Percentiles rank a stretch among this genome's conserved stretches.
Conservation (phyloP, 1,284 basidiomycete genomes). For the Phellinidium pouzarii region DNA sequence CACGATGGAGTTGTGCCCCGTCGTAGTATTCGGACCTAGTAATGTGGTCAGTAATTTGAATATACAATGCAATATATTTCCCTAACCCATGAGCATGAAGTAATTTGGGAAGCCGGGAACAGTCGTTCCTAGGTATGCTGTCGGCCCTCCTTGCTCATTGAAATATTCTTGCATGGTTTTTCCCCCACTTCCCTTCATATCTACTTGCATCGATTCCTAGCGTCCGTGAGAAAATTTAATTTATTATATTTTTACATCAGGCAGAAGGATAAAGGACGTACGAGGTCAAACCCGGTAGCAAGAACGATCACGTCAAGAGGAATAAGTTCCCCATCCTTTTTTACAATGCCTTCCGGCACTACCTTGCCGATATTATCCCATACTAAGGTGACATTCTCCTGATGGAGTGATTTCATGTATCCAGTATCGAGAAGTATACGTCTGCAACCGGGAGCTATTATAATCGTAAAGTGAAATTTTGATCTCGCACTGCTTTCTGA, state of each 20-base stretch:
- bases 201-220: background rate
- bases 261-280: background rate
- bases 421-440: constrained; percentile 48
- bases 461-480: background rate
- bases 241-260: background rate
- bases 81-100: constrained; percentile 23
- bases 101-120: constrained; percentile 25
- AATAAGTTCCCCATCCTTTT: constrained; percentile 41
- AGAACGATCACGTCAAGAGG: constrained; percentile 46
- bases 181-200: constrained; percentile 16
- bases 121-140: constrained; percentile 24
- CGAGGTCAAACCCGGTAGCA: constrained; percentile 38
- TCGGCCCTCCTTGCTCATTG: constrained; percentile 22
- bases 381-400: constrained; percentile 43
- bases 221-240: background rate
- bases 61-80: background rate
- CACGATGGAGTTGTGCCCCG: constrained; percentile 27
- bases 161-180: constrained; percentile 21
- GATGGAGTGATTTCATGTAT: constrained; percentile 43
- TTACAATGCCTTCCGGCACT: constrained; percentile 38
- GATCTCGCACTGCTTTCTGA: background rate
- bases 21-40: constrained; percentile 28
- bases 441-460: constrained; percentile 52
- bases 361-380: constrained; percentile 40
- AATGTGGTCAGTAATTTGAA: background rate